Evolutionary conservation across 805 yeast genomes (phyloP).

Genomic region (Schwanniomyces sp.): DNA sequence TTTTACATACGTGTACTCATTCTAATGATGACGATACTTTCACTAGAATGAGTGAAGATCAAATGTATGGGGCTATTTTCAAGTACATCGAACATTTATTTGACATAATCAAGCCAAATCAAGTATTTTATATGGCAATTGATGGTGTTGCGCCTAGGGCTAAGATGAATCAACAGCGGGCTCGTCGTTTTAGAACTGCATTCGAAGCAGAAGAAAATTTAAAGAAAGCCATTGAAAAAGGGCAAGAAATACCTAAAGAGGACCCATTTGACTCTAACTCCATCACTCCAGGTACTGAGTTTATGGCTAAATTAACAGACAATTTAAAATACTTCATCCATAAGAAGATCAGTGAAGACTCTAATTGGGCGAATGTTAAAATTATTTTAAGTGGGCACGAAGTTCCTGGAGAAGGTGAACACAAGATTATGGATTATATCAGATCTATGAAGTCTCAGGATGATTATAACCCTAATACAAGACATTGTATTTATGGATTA

Average conservation of each 20-base stretch:
- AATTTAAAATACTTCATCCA: conserved; percentile 91
- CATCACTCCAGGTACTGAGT: conserved; percentile 98
- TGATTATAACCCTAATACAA: conserved; percentile 85
- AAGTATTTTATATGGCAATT: conserved; percentile 91
- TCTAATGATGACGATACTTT: conserved; percentile 68
- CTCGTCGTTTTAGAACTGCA: conserved; percentile 90
- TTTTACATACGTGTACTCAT: conserved; percentile 91
- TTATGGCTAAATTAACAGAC: conserved; percentile 85
- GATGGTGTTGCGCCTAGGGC: conserved; percentile 99
- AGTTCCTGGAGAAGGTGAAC: conserved; percentile 99
- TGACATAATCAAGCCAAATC: conserved; percentile 80
- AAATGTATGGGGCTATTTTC: conserved; percentile 89
- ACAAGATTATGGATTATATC: conserved; percentile 92
- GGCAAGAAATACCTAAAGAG: conserved; percentile 75
- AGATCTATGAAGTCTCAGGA: conserved; percentile 71
- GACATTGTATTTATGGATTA: conserved; percentile 95
- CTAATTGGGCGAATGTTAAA: conserved; percentile 90
- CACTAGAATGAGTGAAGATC: conserved; percentile 76
- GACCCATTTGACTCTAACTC: conserved; percentile 92
- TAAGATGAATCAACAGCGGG: conserved; percentile 95
- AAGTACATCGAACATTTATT: conserved; percentile 93
- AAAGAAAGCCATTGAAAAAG: conserved; percentile 69
- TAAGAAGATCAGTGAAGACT: conserved; percentile 81
- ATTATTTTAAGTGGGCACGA: conserved; percentile 93
- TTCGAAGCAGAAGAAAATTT: conserved; percentile 83